phyloP scores from a whole-genome alignment of 2,329 filamentous ascomycete genomes.

The Aspergillus ochraceus region DNA sequence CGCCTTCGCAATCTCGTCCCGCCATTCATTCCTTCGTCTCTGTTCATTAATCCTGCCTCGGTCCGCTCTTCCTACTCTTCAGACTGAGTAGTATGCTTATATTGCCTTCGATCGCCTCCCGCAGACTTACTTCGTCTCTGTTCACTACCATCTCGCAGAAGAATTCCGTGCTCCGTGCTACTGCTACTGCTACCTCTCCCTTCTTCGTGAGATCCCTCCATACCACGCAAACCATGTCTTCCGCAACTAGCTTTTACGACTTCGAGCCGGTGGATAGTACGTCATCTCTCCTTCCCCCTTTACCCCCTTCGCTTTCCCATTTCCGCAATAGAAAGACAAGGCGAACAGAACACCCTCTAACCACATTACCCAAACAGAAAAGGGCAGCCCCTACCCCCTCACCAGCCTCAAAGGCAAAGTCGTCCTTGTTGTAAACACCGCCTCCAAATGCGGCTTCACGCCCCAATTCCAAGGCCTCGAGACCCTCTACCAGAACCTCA shows the following conservation, averaged over 20 bases:
- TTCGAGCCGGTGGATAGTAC: conserved; percentile 60
- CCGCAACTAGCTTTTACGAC: conserved; percentile 59
- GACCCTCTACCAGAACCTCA: conserved; percentile 79
- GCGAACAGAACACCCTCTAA: conserved; percentile 5
- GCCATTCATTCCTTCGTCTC: not conserved
- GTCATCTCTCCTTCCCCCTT: conserved; percentile 23
- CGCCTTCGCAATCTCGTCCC: not conserved
- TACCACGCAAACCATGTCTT: conserved; percentile 50
- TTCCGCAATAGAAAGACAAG: not conserved
- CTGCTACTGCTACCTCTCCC: not conserved
- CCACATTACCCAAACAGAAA: conserved; percentile 56
- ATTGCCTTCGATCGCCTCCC: not conserved
- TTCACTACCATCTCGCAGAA: not conserved
- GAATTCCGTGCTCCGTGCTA: not conserved
- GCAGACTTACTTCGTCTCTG: not conserved
- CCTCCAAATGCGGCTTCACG: conserved; percentile 98
- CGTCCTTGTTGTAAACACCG: conserved; percentile 94
- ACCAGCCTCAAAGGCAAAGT: conserved; percentile 82
- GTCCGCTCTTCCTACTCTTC: not conserved
- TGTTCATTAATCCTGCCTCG: not conserved
- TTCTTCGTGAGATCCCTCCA: not conserved
- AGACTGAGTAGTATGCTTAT: not conserved
- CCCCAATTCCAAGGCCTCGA: conserved; percentile 92
- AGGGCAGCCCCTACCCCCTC: conserved; percentile 70
- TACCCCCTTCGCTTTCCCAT: not conserved